Evolutionary conservation across 176 grass and related monocot species (phyloP).

Genomic region (Carex littledalei): DNA sequence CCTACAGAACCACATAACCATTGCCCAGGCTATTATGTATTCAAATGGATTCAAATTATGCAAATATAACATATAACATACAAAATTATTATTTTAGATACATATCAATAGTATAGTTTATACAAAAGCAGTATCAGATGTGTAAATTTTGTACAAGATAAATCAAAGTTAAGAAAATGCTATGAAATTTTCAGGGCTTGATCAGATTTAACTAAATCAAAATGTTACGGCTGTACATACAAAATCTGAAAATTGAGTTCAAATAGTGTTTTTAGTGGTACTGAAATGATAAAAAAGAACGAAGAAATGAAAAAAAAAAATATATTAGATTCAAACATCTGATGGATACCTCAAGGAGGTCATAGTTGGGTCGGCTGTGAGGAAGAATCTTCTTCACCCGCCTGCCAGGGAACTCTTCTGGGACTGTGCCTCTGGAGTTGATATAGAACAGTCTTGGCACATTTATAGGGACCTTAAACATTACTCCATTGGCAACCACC

Average conservation of each 20-base stretch:
- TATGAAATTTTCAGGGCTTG: neutral
- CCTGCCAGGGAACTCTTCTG: constrained; percentile 86
- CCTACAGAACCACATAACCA: neutral
- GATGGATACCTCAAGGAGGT: constrained; percentile 78
- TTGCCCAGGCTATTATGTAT: neutral
- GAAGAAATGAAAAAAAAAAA: neutral
- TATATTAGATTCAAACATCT: neutral
- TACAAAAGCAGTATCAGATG: neutral
- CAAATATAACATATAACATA: neutral
- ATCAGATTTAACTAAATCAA: neutral
- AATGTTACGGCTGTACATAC: neutral
- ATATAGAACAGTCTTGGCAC: constrained; percentile 80
- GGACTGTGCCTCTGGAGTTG: constrained; percentile 71
- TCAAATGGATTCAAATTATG: neutral
- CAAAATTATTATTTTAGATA: neutral
- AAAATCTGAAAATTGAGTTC: neutral
- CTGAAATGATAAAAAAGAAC: neutral
- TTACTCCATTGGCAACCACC: constrained; percentile 79
- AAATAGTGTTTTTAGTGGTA: neutral
- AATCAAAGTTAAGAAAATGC: neutral
- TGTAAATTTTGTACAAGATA: neutral
- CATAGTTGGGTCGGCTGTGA: constrained; percentile 73
- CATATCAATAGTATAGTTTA: neutral
- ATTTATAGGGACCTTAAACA: constrained; percentile 82
- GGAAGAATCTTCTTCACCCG: constrained; percentile 95